Evolutionary conservation across 1,284 basidiomycete species (phyloP), one percentile per base, ranked within the genome.

Genomic region (Cronartium ribicola): DNA sequence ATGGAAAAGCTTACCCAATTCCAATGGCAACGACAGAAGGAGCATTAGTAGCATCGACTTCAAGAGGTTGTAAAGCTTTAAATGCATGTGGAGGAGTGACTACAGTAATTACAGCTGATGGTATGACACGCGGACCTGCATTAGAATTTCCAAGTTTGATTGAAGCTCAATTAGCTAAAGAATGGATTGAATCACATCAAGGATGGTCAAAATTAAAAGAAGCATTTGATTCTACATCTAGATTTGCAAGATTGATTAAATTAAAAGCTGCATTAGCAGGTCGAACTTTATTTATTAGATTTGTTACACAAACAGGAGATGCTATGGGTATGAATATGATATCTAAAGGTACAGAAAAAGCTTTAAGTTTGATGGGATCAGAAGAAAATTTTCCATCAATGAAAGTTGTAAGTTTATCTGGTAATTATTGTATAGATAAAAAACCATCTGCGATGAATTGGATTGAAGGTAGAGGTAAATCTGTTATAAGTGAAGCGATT

Each of bases 251-350:
- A 79, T 82, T 97, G 68, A 88, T 89, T 82, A 86, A 85, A 68
- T 84, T 96, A 79, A 94, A 94, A 85, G 88, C 88, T 65, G 90
- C 89, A 0, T 84, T 95, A 80, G 94, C 94, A 1, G 94, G 94
- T 29, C 86, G 94, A 55, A 97, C 94, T 48, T 84, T 99, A 51
- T 98, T 90, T 81, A 89, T 98, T n/a, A 87, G 96, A 64, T 98
- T 99, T 80, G 91, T 91, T 63, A 98, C 94, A 1, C 75, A 89
- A 86, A 98, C 96, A 0, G 96, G 96, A 72, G 96, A 98, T 80
- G 96, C 95, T 40, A 99, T 98, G 95, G 95, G 95, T 43, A 98
- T 99, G 96, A 99, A 99, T 85, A 99, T 99, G 95, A 83, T 83
- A 65, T 67, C 64, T 11, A 95, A 95, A 83, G 94, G 94, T 6